Conservation (phyloP, 1,284 basidiomycete species). For the Ustilago loliicola region DNA sequence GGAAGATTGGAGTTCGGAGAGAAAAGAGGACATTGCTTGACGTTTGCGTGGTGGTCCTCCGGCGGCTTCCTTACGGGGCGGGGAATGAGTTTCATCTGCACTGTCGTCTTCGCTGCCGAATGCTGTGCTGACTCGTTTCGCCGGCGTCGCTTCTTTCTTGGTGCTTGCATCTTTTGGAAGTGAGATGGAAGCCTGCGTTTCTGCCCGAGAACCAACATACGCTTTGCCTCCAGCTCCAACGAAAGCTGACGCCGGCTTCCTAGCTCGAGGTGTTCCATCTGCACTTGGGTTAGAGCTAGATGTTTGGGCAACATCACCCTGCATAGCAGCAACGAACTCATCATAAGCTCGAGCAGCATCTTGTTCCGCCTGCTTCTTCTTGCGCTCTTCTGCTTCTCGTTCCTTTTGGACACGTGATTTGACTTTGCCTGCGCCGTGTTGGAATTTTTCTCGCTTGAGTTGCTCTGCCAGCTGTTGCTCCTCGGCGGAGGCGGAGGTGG, state of each 20-base stretch:
- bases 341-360: conserved; percentile 58
- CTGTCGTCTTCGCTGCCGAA: conserved; percentile 42
- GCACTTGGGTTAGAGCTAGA: neutral
- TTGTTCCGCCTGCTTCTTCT: conserved; percentile 53
- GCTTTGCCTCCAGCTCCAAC: conserved; percentile 54
- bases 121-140: conserved; percentile 23
- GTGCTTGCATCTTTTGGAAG: neutral
- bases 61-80: conserved; percentile 24
- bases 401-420: conserved; percentile 60
- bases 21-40: conserved; percentile 56
- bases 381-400: conserved; percentile 58
- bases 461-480: conserved; percentile 35
- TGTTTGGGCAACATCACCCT: conserved; percentile 30
- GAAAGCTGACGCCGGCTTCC: conserved; percentile 18
- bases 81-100: conserved; percentile 7
- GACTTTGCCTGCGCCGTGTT: conserved; percentile 42
- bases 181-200: neutral
- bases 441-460: conserved; percentile 44
- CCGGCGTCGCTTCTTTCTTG: neutral
- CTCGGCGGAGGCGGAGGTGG: neutral
- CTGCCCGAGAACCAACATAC: conserved; percentile 26
- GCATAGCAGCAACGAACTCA: conserved; percentile 61
- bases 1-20: conserved; percentile 73
- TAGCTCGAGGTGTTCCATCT: neutral
- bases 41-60: conserved; percentile 30